A percentile compares a stretch with the other conserved stretches of the same genome.
Evolutionary conservation across 2,329 filamentous ascomycete species (phyloP).

Genomic region (Stachybotrys chartarum): DNA sequence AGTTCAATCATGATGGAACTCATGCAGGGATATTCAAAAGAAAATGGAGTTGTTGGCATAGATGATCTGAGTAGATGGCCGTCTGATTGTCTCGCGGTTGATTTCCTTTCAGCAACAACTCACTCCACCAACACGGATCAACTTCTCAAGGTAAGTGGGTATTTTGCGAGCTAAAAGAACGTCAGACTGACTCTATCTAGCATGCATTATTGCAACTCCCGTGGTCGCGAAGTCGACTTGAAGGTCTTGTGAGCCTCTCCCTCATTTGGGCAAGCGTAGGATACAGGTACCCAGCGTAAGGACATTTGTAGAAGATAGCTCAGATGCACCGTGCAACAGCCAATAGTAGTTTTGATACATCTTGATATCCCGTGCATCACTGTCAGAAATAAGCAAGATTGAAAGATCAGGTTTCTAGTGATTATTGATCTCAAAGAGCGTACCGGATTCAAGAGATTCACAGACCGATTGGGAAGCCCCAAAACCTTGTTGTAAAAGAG

Average conservation of each 20-base stretch:
- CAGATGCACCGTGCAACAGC: not conserved
- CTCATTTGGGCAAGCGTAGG: not conserved
- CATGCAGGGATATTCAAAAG: constrained; percentile 2
- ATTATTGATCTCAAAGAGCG: not conserved
- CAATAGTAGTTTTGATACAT: not conserved
- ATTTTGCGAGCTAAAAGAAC: not conserved
- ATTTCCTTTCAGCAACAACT: not conserved
- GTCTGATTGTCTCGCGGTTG: not conserved
- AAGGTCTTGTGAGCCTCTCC: not conserved
- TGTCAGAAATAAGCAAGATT: not conserved
- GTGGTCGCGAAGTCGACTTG: not conserved
- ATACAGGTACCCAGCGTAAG: not conserved
- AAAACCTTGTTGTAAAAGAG: not conserved
- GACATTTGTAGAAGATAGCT: not conserved
- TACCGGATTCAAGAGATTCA: not conserved
- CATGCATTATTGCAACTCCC: not conserved
- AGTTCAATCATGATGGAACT: constrained; percentile 1
- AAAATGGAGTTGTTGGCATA: constrained; percentile 1
- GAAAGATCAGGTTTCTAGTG: not conserved
- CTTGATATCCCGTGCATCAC: not conserved
- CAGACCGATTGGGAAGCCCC: not conserved
- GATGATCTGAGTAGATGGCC: not conserved
- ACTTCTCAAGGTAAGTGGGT: not conserved
- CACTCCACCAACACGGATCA: not conserved
- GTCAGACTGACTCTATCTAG: not conserved